phyloP scores from a whole-genome alignment of 2,329 filamentous ascomycete species.

The Epichloe glyceriae region DNA sequence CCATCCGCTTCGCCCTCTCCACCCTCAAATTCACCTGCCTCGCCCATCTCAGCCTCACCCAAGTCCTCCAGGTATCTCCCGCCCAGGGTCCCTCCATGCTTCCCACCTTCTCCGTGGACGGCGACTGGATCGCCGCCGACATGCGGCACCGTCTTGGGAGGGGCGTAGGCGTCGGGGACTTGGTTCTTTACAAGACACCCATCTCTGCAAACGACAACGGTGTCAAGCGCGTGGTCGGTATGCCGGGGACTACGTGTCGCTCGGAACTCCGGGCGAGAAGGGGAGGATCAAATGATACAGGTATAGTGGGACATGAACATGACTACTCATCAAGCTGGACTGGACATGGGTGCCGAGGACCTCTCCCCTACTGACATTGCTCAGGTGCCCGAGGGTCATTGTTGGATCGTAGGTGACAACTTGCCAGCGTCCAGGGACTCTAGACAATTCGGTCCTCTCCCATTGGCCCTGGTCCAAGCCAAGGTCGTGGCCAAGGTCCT shows the following conservation, averaged over 20 bases:
- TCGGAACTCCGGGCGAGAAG: conserved; percentile 43
- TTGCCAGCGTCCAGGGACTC: conserved; percentile 74
- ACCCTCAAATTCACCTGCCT: conserved; percentile 28
- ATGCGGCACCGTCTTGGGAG: conserved; percentile 57
- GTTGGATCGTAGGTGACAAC: conserved; percentile 86
- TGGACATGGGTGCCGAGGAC: too few species aligned
- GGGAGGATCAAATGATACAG: conserved; percentile 48
- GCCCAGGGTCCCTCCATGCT: conserved; percentile 76
- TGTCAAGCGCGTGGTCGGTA: conserved; percentile 67
- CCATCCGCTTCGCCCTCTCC: conserved; percentile 22
- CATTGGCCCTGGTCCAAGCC: conserved; percentile 69
- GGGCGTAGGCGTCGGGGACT: conserved; percentile 59
- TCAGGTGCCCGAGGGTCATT: conserved; percentile 85
- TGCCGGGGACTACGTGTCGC: conserved; percentile 63
- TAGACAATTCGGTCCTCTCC: conserved; percentile 72
- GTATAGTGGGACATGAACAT: conserved; percentile 24
- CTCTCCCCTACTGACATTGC: neutral
- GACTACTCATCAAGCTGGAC: too few species aligned
- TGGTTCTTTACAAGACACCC: conserved; percentile 70
- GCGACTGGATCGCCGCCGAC: conserved; percentile 57
- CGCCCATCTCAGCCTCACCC: conserved; percentile 34
- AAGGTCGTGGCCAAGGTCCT: conserved; percentile 60
- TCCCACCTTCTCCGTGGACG: conserved; percentile 59
- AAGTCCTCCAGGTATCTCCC: conserved; percentile 46
- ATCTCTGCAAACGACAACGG: conserved; percentile 45